A percentile compares a stretch with the other conserved stretches of the same genome.
Evolutionary conservation across 169 alveolate species (phyloP).

Genomic region (Amoebophrya sp.): DNA sequence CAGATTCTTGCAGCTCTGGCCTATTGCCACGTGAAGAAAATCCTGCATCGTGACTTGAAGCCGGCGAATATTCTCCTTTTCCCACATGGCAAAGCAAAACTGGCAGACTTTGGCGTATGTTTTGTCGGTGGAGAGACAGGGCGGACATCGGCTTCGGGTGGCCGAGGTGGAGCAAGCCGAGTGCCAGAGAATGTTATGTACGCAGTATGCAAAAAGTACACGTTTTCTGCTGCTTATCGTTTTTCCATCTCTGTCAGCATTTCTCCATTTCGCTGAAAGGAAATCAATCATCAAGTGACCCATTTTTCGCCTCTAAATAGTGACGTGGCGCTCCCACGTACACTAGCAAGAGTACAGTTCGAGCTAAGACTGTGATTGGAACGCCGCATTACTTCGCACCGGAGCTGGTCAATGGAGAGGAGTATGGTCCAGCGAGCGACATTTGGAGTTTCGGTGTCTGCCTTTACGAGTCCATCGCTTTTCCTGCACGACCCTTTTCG

Average conservation of each 20-base stretch:
- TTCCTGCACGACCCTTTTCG: neutral
- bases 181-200: too few species aligned
- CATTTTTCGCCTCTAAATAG: neutral
- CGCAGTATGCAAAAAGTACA: too few species aligned
- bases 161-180: too few species aligned
- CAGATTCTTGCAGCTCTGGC: conserved; percentile 26
- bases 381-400: conserved; percentile 16
- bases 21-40: conserved; percentile 13
- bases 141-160: neutral
- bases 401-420: neutral
- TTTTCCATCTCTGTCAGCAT: neutral
- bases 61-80: conserved; percentile 28
- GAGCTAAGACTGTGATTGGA: conserved; percentile 4
- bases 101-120: conserved; percentile 14
- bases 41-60: conserved; percentile 29
- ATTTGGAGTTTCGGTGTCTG: conserved; percentile 2
- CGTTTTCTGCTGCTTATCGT: too few species aligned
- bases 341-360: neutral
- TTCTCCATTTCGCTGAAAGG: neutral
- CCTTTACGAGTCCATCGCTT: conserved; percentile 1
- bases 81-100: neutral
- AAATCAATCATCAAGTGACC: neutral
- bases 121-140: neutral
- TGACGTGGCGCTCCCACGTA: neutral
- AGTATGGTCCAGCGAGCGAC: neutral